Evolutionary conservation across 2,329 filamentous ascomycete species (phyloP).

Genomic region (Tolypocladium nubicola): DNA sequence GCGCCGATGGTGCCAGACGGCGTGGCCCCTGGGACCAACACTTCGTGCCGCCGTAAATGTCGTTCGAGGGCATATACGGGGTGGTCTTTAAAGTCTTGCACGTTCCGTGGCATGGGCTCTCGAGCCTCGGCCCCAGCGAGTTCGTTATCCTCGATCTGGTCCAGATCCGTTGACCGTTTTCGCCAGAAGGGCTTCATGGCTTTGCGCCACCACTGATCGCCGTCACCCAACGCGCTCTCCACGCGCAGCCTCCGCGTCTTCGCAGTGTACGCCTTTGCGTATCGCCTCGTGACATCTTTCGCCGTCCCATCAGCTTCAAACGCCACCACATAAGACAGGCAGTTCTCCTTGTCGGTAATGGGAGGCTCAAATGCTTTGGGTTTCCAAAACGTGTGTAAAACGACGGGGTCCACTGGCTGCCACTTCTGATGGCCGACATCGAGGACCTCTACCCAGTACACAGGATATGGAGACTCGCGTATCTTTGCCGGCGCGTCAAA

Average conservation of each 20-base stretch:
- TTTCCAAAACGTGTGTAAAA: slow-evolving; percentile 67
- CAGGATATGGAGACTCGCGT: slow-evolving; percentile 64
- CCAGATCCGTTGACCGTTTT: slow-evolving; percentile 46
- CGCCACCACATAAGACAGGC: slow-evolving; percentile 71
- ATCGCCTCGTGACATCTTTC: slow-evolving; percentile 78
- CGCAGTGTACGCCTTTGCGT: slow-evolving; percentile 78
- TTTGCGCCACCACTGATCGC: slow-evolving; percentile 42
- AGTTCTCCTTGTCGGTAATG: slow-evolving; percentile 63
- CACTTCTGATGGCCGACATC: slow-evolving; percentile 82
- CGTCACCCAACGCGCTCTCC: slow-evolving; percentile 45
- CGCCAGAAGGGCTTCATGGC: slow-evolving; percentile 38
- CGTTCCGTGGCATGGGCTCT: slow-evolving; percentile 78
- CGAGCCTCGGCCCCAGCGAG: slow-evolving; percentile 58
- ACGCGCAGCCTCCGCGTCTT: slow-evolving; percentile 80
- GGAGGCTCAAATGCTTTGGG: slow-evolving; percentile 74
- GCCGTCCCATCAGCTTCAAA: slow-evolving; percentile 73
- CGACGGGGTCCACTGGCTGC: slow-evolving; percentile 78
- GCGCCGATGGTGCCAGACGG: slow-evolving; percentile 69
- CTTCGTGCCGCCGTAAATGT: slow-evolving; percentile 74
- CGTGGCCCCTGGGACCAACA: slow-evolving; percentile 59
- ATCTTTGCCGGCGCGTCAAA: slow-evolving; percentile 32
- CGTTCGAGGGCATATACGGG: slow-evolving; percentile 75
- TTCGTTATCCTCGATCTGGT: slow-evolving; percentile 76
- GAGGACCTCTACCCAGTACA: slow-evolving; percentile 93
- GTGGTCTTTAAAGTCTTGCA: slow-evolving; percentile 81